Conservation (phyloP, 2,329 filamentous ascomycete genomes). For the Venturia pyrina region DNA sequence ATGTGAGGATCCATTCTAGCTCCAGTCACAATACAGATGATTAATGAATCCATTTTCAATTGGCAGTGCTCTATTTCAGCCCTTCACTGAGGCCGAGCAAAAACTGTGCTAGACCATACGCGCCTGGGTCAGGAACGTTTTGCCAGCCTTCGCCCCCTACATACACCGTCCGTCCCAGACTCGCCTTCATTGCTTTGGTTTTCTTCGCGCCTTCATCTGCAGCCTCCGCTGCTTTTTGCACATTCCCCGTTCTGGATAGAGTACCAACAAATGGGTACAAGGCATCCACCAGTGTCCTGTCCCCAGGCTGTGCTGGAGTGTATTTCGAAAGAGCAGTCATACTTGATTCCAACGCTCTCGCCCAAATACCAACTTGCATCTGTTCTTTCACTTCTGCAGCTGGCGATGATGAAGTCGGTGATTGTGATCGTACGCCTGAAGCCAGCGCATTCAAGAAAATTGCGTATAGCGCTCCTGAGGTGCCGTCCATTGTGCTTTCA, state of each 20-base stretch:
- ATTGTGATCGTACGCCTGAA: conserved; percentile 51
- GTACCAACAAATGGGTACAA: conserved; percentile 76
- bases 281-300: conserved; percentile 84
- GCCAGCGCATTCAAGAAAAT: conserved; percentile 87
- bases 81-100: conserved; percentile 62
- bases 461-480: conserved; percentile 66
- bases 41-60: conserved; percentile 7
- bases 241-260: conserved; percentile 53
- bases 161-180: conserved; percentile 73
- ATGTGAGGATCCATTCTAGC: conserved; percentile 5
- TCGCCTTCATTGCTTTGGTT: conserved; percentile 89
- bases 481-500: conserved; percentile 64
- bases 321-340: conserved; percentile 66
- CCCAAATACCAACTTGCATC: conserved; percentile 37
- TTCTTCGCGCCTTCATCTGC: conserved; percentile 66
- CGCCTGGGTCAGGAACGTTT: conserved; percentile 64
- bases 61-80: conserved; percentile 7
- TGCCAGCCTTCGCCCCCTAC: conserved; percentile 66
- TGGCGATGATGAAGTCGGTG: conserved; percentile 33
- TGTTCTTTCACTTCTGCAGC: conserved; percentile 22
- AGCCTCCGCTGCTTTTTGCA: conserved; percentile 65
- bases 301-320: conserved; percentile 80
- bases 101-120: conserved; percentile 73
- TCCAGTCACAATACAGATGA: not conserved
- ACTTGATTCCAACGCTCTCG: conserved; percentile 60